Evolutionary conservation across 441 rosid genomes (phyloP).

Genomic region (Pelargonium fulgidum): DNA sequence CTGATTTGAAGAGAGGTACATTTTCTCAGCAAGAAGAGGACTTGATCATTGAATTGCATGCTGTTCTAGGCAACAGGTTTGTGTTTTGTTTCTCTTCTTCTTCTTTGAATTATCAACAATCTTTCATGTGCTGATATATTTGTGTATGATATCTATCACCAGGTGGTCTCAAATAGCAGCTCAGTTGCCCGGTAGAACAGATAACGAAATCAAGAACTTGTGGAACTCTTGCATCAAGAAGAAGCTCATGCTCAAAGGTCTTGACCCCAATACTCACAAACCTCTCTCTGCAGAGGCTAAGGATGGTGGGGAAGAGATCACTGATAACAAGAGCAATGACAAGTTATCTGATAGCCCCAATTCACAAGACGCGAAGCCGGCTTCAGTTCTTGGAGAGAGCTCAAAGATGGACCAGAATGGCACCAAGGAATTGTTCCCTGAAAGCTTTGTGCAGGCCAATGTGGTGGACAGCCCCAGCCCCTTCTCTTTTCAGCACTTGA

Average conservation of each 20-base stretch:
- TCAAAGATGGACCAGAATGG: not conserved
- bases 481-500: slow-evolving; percentile 45
- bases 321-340: not conserved
- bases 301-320: not conserved
- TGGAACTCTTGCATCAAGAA: too few relatives aligned
- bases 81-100: not conserved
- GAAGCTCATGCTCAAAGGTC: not conserved
- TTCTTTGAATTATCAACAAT: not conserved
- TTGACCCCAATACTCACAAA: not conserved
- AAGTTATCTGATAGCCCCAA: not conserved
- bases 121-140: not conserved
- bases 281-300: not conserved
- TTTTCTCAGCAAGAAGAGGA: slow-evolving; percentile 70
- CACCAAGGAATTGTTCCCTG: not conserved
- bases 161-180: slow-evolving; percentile 1
- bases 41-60: slow-evolving; percentile 66
- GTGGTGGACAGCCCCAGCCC: slow-evolving; percentile 22
- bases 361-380: not conserved
- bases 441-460: not conserved
- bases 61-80: slow-evolving; percentile 67
- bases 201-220: too few relatives aligned
- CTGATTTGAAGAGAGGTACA: slow-evolving; percentile 85
- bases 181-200: not conserved
- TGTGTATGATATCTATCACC: not conserved
- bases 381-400: not conserved